phyloP scores from a whole-genome alignment of 1,284 basidiomycete genomes.

The Trichosporon sp. region DNA sequence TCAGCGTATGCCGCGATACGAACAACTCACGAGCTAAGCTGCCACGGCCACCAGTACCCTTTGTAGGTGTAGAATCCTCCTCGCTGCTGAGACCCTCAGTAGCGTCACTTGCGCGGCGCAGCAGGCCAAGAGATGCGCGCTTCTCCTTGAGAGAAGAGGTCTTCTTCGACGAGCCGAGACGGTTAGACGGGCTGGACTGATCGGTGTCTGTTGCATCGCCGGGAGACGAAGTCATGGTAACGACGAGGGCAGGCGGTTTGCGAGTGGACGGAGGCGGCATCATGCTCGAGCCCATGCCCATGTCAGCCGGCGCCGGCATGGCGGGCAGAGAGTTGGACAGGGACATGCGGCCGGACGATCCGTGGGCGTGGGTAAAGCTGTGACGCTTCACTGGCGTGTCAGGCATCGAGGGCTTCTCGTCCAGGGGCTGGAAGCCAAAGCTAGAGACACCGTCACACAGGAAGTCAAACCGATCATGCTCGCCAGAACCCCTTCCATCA shows the following conservation, averaged over 20 bases:
- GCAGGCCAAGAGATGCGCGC: constrained; percentile 36
- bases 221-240: constrained; percentile 45
- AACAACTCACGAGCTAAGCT: constrained; percentile 22
- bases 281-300: neutral
- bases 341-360: constrained; percentile 26
- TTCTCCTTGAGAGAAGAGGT: constrained; percentile 24
- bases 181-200: constrained; percentile 46
- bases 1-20: neutral
- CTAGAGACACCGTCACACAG: constrained; percentile 46
- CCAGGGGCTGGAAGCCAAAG: constrained; percentile 33
- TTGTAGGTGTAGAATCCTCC: constrained; percentile 56
- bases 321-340: constrained; percentile 31
- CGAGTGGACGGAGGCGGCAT: constrained; percentile 29
- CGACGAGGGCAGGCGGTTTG: constrained; percentile 39
- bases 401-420: constrained; percentile 54
- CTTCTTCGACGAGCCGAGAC: constrained; percentile 33
- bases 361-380: constrained; percentile 39
- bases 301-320: neutral
- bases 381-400: constrained; percentile 57
- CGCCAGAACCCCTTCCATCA: neutral
- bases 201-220: constrained; percentile 55
- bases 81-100: constrained; percentile 48
- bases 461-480: constrained; percentile 44
- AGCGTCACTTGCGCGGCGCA: constrained; percentile 44
- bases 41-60: constrained; percentile 38